Percentiles rank a stretch among this genome's conserved stretches.
These are phyloP conservation scores for Myochromella boudieri DNA, from an alignment of 768 basidiomycete species.

Conservation along the genomic window DNA sequence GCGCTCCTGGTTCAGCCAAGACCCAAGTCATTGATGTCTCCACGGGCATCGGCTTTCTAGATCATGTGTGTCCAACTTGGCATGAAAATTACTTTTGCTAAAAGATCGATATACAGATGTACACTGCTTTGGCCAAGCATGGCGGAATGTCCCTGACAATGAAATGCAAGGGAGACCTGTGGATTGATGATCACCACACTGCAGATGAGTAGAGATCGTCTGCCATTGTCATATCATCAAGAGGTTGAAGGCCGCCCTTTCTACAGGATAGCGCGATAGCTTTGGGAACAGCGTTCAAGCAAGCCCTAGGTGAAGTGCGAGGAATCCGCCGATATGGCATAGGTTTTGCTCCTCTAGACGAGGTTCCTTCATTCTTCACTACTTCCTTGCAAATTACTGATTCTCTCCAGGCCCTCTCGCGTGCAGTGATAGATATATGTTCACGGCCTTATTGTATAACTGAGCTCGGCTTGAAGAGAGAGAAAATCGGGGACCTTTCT, in stretches of 20 bases:
- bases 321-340: conserved; percentile 96
- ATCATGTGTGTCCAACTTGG: conserved; percentile 81
- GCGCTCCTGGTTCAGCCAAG: conserved; percentile 57
- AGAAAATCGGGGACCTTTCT: conserved; percentile 92
- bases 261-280: conserved; percentile 89
- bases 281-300: conserved; percentile 87
- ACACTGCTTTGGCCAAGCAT: conserved; percentile 95
- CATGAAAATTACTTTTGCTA: no score
- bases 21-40: conserved; percentile 79
- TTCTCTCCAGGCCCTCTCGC: conserved; percentile 74
- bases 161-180: conserved; percentile 92
- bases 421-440: conserved; percentile 98
- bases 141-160: conserved; percentile 89
- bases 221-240: no score
- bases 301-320: conserved; percentile 90
- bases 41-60: conserved; percentile 98
- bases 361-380: conserved; percentile 52
- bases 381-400: background rate
- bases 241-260: no score
- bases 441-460: conserved; percentile 95
- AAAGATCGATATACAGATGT: conserved; percentile 72
- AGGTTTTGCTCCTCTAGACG: conserved; percentile 95
- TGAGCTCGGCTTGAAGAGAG: conserved; percentile 82
- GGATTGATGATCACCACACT: conserved; percentile 98
- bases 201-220: conserved; percentile 79